Evolutionary conservation across 2,329 filamentous ascomycete species (phyloP).

Genomic region (Byssochlamys sp.): DNA sequence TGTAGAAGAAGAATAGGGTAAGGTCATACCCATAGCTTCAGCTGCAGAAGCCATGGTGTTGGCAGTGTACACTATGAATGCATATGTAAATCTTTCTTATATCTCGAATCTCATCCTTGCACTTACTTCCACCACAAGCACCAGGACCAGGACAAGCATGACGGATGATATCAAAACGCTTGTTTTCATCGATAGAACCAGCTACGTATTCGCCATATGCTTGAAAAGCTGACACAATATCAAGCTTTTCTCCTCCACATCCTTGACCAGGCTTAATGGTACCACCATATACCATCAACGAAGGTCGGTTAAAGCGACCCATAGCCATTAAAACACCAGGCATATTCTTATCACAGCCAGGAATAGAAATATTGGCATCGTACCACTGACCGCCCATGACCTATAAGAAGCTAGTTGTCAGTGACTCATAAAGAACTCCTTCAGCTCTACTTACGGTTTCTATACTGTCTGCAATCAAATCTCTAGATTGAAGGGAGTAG

Average conservation of each 20-base stretch:
- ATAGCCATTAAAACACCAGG: slow-evolving; percentile 85
- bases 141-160: slow-evolving; percentile 78
- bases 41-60: slow-evolving; percentile 69
- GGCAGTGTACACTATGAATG: slow-evolving; percentile 72
- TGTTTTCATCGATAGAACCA: slow-evolving; percentile 80
- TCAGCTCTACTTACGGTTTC: too few relatives aligned
- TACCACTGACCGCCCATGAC: slow-evolving; percentile 99
- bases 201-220: slow-evolving; percentile 90
- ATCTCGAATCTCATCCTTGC: too few relatives aligned
- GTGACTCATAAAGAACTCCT: too few relatives aligned
- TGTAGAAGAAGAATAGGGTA: slow-evolving; percentile 72
- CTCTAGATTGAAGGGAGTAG: slow-evolving; percentile 85
- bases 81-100: too few relatives aligned
- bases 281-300: slow-evolving; percentile 95
- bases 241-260: slow-evolving; percentile 63
- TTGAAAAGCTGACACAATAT: slow-evolving; percentile 96
- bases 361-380: slow-evolving; percentile 90
- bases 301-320: slow-evolving; percentile 86
- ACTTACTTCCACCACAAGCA: slow-evolving; percentile 78
- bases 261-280: slow-evolving; percentile 88
- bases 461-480: slow-evolving; percentile 95
- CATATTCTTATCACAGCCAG: slow-evolving; percentile 99
- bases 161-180: slow-evolving; percentile 88
- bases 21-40: slow-evolving; percentile 64
- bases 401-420: too few relatives aligned